These are phyloP conservation scores for Myxozyma kluyveri DNA, from an alignment of 805 yeast species.

Conservation along the genomic window DNA sequence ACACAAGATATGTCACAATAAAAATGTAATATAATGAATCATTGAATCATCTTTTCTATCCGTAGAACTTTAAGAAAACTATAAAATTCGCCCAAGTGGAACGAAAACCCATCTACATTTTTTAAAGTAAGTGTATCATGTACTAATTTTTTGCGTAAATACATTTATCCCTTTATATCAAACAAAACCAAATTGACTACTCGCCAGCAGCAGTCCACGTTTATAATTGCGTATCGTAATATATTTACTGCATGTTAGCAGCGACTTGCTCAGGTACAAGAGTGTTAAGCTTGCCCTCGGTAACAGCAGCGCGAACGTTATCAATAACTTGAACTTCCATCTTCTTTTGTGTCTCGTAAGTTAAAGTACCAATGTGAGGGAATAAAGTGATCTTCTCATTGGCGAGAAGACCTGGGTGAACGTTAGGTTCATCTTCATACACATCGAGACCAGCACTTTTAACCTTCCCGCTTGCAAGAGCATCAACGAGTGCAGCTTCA, in stretches of 20 bases:
- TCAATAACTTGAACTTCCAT: conserved; percentile 80
- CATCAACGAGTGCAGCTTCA: conserved; percentile 52
- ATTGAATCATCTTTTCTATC: too few relatives aligned
- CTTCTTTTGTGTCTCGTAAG: conserved; percentile 66
- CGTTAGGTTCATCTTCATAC: conserved; percentile 61
- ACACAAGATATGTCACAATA: too few relatives aligned
- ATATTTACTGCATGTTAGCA: conserved; percentile 11
- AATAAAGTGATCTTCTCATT: conserved; percentile 58
- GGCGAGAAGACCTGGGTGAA: conserved; percentile 51
- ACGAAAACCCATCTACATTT: too few relatives aligned
- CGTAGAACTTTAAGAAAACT: too few relatives aligned
- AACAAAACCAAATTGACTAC: too few relatives aligned
- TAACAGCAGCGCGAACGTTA: conserved; percentile 59
- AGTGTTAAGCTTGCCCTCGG: conserved; percentile 65
- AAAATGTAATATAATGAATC: too few relatives aligned
- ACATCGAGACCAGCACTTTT: conserved; percentile 63
- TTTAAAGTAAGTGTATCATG: too few relatives aligned
- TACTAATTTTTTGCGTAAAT: too few relatives aligned
- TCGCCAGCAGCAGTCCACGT: too few relatives aligned
- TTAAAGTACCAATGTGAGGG: conserved; percentile 88
- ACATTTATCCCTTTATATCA: too few relatives aligned
- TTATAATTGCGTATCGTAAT: too few relatives aligned
- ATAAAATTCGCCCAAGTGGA: too few relatives aligned
- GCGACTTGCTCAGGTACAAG: conserved; percentile 69
- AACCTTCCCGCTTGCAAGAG: conserved; percentile 54